Conservation (phyloP, 106 monocot species). For the Acanthochlamys bracteata region DNA sequence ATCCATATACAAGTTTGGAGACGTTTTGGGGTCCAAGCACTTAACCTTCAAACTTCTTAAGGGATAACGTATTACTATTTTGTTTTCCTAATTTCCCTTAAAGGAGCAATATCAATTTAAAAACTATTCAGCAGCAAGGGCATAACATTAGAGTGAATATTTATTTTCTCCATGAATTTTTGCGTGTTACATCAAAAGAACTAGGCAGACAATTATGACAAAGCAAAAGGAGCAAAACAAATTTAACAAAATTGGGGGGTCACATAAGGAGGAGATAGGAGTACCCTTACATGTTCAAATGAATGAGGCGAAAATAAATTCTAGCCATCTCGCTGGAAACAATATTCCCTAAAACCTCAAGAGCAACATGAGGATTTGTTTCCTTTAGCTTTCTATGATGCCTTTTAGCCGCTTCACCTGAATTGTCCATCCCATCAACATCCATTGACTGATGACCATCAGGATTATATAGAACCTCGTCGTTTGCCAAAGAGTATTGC, state of each 20-base stretch:
- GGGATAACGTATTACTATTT: too few species aligned
- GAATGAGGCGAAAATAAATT: constrained; percentile 58
- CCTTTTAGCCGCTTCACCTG: constrained; percentile 33
- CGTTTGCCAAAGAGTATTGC: constrained; percentile 23
- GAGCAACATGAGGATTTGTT: constrained; percentile 43
- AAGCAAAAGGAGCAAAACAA: not conserved
- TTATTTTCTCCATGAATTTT: too few species aligned
- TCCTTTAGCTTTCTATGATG: constrained; percentile 31
- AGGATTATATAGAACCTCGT: constrained; percentile 15
- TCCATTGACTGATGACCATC: constrained; percentile 25
- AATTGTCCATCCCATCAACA: constrained; percentile 32
- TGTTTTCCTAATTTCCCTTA: too few species aligned
- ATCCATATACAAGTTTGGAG: too few species aligned
- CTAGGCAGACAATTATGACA: not conserved
- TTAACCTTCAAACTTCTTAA: too few species aligned
- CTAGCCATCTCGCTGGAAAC: constrained; percentile 42
- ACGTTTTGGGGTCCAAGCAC: too few species aligned
- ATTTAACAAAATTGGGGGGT: not conserved
- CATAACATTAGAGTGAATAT: too few species aligned
- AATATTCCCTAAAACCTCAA: constrained; percentile 56
- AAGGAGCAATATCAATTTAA: too few species aligned
- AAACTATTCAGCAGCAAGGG: too few species aligned
- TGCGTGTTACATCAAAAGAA: too few species aligned
- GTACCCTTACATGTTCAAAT: constrained; percentile 72
- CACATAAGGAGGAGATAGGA: not conserved